A percentile compares a stretch with the other conserved stretches of the same genome.
Conservation (phyloP, 257 asterid genomes). For the Ehretia macrophylla region DNA sequence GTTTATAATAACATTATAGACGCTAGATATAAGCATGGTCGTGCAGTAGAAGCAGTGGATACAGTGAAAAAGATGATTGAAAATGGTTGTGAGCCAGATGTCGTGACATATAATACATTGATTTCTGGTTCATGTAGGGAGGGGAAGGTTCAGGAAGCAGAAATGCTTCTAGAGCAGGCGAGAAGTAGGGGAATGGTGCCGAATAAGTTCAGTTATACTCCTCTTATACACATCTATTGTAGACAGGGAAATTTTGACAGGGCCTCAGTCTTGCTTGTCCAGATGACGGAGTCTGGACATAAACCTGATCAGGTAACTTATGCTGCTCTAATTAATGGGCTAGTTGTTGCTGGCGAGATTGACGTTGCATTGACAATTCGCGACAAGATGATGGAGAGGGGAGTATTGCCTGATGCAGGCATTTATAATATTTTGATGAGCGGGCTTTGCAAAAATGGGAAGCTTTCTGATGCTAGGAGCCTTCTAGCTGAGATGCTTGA, state of each 20-base stretch:
- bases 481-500: conserved; percentile 73
- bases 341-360: conserved; percentile 68
- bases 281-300: conserved; percentile 66
- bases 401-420: conserved; percentile 62
- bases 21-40: conserved; percentile 53
- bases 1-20: conserved; percentile 63
- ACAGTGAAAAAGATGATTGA: conserved; percentile 46
- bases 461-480: conserved; percentile 51
- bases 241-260: conserved; percentile 59
- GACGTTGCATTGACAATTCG: conserved; percentile 67
- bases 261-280: conserved; percentile 60
- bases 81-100: conserved; percentile 49
- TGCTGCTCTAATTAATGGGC: conserved; percentile 74
- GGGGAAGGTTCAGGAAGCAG: conserved; percentile 70
- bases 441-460: conserved; percentile 67
- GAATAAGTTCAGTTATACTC: conserved; percentile 68
- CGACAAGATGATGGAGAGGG: conserved; percentile 65
- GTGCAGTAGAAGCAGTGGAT: conserved; percentile 43
- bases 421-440: conserved; percentile 75
- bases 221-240: conserved; percentile 58
- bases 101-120: conserved; percentile 70
- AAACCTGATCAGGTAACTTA: conserved; percentile 72
- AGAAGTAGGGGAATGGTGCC: conserved; percentile 40
- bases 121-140: conserved; percentile 58
- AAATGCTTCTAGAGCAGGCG: conserved; percentile 49